Conservation (phyloP, 768 basidiomycete genomes). For the Saitozyma sp. region DNA sequence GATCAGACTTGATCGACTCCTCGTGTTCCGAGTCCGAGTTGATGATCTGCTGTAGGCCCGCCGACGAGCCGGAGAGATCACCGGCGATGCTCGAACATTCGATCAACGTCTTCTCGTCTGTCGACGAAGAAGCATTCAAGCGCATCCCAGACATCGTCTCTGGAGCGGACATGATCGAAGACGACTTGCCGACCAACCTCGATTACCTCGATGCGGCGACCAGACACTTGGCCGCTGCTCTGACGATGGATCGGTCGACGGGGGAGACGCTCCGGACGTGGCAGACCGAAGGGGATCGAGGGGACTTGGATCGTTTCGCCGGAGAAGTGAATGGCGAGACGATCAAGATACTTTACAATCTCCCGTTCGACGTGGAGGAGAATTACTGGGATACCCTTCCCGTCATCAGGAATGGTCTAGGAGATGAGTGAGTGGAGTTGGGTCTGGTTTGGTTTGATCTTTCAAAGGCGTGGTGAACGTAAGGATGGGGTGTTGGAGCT, state of each 20-base stretch:
- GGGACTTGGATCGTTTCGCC: conserved; percentile 56
- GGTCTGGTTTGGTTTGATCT: too few species aligned
- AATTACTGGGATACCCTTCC: conserved; percentile 57
- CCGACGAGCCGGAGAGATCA: conserved; percentile 8
- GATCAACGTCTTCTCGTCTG: conserved; percentile 48
- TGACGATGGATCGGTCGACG: conserved; percentile 61
- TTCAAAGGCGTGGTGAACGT: neutral
- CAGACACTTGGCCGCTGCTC: conserved; percentile 54
- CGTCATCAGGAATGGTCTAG: conserved; percentile 10
- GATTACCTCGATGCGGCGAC: conserved; percentile 86
- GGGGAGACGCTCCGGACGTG: conserved; percentile 37
- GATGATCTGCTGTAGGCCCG: neutral
- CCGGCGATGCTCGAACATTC: conserved; percentile 22
- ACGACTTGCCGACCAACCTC: conserved; percentile 84
- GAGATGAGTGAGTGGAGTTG: conserved; percentile 25
- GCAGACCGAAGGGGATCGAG: conserved; percentile 14
- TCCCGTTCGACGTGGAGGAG: conserved; percentile 69
- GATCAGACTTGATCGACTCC: neutral
- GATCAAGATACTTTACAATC: conserved; percentile 68
- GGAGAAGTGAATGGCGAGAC: conserved; percentile 77
- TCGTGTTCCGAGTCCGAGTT: neutral
- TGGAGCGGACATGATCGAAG: conserved; percentile 81
- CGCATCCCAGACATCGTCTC: conserved; percentile 72
- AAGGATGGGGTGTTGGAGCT: too few species aligned
- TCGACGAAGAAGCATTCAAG: conserved; percentile 81